A percentile compares a stretch with the other conserved stretches of the same genome.
These are phyloP conservation scores for Fusarium algeriense DNA, from an alignment of 2,329 filamentous ascomycete species.

Conservation along the genomic window DNA sequence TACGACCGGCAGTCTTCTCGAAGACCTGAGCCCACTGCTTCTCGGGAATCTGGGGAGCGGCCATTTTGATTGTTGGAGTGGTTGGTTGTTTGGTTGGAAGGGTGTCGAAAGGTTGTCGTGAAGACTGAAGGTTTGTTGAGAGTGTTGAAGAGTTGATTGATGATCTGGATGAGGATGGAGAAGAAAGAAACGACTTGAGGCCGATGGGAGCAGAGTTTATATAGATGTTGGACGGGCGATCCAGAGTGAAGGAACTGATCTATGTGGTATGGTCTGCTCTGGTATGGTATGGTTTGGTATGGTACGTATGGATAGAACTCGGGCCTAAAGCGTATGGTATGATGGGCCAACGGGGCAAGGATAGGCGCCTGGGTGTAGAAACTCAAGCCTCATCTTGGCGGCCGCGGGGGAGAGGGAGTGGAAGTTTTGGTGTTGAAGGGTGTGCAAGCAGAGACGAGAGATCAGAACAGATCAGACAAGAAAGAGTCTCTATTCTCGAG, in stretches of 20 bases:
- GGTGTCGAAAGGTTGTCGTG: conserved; percentile 42
- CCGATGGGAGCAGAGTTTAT: conserved; percentile 46
- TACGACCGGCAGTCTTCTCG: conserved; percentile 81
- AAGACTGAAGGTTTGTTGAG: conserved; percentile 39
- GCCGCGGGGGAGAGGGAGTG: conserved; percentile 46
- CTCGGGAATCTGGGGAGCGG: conserved; percentile 70
- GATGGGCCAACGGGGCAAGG: conserved; percentile 44
- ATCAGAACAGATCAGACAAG: conserved; percentile 34
- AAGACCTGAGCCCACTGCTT: conserved; percentile 94
- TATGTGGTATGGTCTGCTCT: conserved; percentile 24
- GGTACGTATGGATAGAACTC: conserved; percentile 37
- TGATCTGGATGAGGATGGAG: conserved; percentile 48
- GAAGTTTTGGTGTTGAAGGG: conserved; percentile 19
- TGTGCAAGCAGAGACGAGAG: conserved; percentile 28
- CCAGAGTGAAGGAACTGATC: conserved; percentile 31
- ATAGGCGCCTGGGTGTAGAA: conserved; percentile 38
- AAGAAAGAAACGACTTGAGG: conserved; percentile 36
- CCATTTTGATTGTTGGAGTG: conserved; percentile 46
- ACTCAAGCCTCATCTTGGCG: conserved; percentile 44
- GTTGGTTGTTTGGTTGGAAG: conserved; percentile 23
- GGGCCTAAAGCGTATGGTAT: conserved; percentile 47
- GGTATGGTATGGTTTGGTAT: conserved; percentile 6
- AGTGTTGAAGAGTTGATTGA: conserved; percentile 42
- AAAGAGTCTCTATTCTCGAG: conserved; percentile 22
- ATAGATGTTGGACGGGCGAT: conserved; percentile 44